A percentile compares a stretch with the other conserved stretches of the same genome.
phyloP scores from a whole-genome alignment of 2,329 filamentous ascomycete genomes.

The Aureobasidium sp. region DNA sequence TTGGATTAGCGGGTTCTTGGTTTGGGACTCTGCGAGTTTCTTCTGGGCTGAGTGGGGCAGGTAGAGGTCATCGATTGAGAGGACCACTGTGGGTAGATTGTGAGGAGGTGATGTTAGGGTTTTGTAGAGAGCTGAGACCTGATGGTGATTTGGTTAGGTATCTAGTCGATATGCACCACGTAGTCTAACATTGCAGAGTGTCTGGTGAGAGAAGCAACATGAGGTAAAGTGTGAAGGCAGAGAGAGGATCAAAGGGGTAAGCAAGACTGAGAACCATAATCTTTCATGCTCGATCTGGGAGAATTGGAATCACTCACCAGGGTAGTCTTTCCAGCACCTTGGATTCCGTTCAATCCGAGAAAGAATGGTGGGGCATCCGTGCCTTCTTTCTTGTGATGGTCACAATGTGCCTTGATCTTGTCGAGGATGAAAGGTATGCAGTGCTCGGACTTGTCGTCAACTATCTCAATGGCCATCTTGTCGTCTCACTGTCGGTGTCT shows the following conservation, averaged over 20 bases:
- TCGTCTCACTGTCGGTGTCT: not conserved
- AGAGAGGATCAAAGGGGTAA: not conserved
- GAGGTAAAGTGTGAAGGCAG: not conserved
- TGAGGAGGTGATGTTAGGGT: constrained; percentile 50
- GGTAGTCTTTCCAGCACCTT: constrained; percentile 88
- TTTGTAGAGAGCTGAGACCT: constrained; percentile 54
- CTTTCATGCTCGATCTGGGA: not conserved
- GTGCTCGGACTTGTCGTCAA: constrained; percentile 70
- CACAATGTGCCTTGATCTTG: constrained; percentile 45
- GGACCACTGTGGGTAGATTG: constrained; percentile 56
- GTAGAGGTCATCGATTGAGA: constrained; percentile 88
- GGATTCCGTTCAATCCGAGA: constrained; percentile 81
- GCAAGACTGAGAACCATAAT: not conserved
- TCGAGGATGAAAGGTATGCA: constrained; percentile 69
- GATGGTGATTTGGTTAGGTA: not conserved
- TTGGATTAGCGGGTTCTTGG: constrained; percentile 66
- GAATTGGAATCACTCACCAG: constrained; percentile 44
- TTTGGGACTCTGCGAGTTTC: constrained; percentile 54
- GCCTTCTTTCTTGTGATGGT: constrained; percentile 28
- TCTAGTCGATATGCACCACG: not conserved
- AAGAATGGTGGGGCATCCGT: constrained; percentile 57
- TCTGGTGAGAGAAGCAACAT: not conserved
- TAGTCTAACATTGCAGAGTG: not conserved
- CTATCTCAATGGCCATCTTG: constrained; percentile 37
- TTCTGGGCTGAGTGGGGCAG: constrained; percentile 61